Evolutionary conservation across 106 monocot genomes (phyloP).

Genomic region (Platanthera guangdongensis): DNA sequence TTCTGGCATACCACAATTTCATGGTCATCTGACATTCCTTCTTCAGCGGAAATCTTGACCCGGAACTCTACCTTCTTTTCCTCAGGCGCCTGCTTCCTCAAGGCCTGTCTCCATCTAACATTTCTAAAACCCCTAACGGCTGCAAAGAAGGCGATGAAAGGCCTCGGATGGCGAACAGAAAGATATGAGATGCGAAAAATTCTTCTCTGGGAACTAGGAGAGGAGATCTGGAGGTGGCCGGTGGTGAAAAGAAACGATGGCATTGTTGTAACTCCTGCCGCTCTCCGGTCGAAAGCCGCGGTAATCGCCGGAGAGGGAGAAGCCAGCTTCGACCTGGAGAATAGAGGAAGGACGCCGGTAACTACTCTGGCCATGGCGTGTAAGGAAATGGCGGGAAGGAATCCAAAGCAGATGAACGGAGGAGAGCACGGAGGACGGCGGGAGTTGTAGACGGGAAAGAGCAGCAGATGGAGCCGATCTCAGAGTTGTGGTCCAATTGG

Average conservation of each 20-base stretch:
- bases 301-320: conserved; percentile 3
- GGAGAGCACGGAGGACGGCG: too few relatives aligned
- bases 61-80: conserved; percentile 48
- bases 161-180: not conserved
- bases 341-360: conserved; percentile 52
- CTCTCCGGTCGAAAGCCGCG: conserved; percentile 6
- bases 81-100: conserved; percentile 35
- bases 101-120: conserved; percentile 25
- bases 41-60: conserved; percentile 60
- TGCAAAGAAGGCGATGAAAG: conserved; percentile 32
- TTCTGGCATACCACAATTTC: conserved; percentile 48
- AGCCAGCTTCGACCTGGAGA: conserved; percentile 22
- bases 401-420: too few relatives aligned
- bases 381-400: not conserved
- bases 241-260: conserved; percentile 1
- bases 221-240: not conserved
- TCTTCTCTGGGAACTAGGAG: conserved; percentile 7
- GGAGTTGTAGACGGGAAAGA: too few relatives aligned
- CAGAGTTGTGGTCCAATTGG: too few relatives aligned
- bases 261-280: not conserved
- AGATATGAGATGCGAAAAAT: conserved; percentile 17
- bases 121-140: conserved; percentile 50
- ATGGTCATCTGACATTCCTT: conserved; percentile 70
- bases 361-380: conserved; percentile 46
- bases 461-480: too few relatives aligned